Base-by-base conservation (phyloP, 2,329 filamentous ascomycete genomes). In the Fusarium anthophilum region DNA sequence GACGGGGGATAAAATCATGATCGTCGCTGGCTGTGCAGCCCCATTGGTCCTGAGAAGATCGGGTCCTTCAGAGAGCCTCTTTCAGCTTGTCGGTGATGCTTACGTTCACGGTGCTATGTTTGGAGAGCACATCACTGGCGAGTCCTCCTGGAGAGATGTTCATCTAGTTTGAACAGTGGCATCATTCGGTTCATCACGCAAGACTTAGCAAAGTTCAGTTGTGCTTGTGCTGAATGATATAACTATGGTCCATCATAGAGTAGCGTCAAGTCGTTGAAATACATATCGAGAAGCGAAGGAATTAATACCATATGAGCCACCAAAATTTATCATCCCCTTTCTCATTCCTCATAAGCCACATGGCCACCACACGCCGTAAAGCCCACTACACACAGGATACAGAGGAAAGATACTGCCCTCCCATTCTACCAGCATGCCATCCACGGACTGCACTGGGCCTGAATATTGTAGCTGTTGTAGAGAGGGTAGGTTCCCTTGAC, bases 391-490 rank as follows among this genome's bases (percentile, higher is more conserved):
- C 45, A 66, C 74, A 59, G 43, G 24, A 59, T 50, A 54, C 14
- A 14, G 38, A 59, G 35, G 30, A 38, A 35, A 37, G 24, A 43
- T 18, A 22, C 37, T n/a, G 50, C 18, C n/a, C 15, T 38, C 14
- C 39, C 28, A 13, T 17, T 39, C 45, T 59, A 66, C 39, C n/a
- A 26, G 26, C 82, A 84, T 24, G 78, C 81, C 75, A 83, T 82
- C 82, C 82, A 84, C 22, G 82, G 82, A 35, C 79, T 77, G 54
- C 82, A 84, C 60, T 83, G 78, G 10, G 81, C 82, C 61, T 83
- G 77, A 12, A 84, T 76, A 32, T 78, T 80, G 66, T 83, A 84
- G 60, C 80, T 82, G 70, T 81, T 81, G 70, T 81, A 84, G 18
- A 76, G 71, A n/a, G 83, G 82, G 48, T 82, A 84, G 37, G 80